Base-by-base conservation (phyloP, 768 basidiomycete species). In the Boletus rubescentipes region DNA sequence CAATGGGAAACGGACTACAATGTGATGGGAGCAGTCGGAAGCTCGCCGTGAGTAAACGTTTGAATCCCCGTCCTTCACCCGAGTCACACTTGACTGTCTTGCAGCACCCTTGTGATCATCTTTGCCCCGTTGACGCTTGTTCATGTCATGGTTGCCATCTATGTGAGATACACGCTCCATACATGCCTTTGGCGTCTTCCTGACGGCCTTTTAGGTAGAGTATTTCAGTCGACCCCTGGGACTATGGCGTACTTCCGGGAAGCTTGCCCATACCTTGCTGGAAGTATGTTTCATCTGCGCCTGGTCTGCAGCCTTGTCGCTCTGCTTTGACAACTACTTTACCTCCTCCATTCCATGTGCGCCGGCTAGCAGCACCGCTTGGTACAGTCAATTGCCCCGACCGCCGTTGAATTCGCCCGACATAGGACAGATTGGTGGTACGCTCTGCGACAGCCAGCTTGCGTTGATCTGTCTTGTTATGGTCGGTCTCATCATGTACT, bases 141-240 rank as follows among this genome's bases (percentile, higher is more conserved):
- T 9, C 91, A 93, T 76, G 91, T 95, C 61, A 85, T 94, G 78
- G 73, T 79, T 46, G 88, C 91, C 40, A 84, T 94, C 61, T 94
- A 95, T 71, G 90, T 93, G 68, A 57, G 89, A 26, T 73, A 9
- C 32, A 50, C 34, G n/a, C 29, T 41, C 57, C 30, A 46, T 12
- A 46, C 26, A 34, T 53, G 9, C 58, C 32, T 51, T 61, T n/a
- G 8, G 37, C 30, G 5, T 30, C 44, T 53, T 48, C 63, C 65
- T 69, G 30, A 60, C 50, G 49, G 36, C 46, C 18, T 51, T 51
- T 23, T 64, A 94, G 92, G 77, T 93, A 52, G 93, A 96, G 72
- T 97, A 97, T 72, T 94, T 94, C 64, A 89, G 93, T 37, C 84
- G 88, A 34, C 93, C 94, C 7, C 75, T 96, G 21, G 94, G 93